Evolutionary conservation across 257 asterid species (phyloP).

Genomic region (Nicotiana attenuata): DNA sequence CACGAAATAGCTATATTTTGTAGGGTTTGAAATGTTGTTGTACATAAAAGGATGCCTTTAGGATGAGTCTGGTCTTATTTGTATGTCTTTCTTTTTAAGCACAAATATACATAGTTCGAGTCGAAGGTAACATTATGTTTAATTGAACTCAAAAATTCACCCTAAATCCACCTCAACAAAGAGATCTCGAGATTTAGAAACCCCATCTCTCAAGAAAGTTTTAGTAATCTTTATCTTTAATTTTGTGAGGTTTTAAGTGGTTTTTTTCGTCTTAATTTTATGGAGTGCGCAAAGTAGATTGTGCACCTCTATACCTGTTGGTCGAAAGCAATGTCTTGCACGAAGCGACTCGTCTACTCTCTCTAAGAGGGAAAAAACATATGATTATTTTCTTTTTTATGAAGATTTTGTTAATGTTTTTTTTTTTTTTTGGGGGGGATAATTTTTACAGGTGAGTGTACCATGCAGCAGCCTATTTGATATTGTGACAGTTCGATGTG

Average conservation of each 20-base stretch:
- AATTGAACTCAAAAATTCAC: background rate
- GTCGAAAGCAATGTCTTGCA: too few species aligned
- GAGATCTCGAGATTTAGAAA: background rate
- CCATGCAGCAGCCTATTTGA: slow-evolving; percentile 81
- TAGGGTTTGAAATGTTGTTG: background rate
- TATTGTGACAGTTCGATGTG: slow-evolving; percentile 88
- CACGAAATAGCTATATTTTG: background rate
- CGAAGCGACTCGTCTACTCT: too few species aligned
- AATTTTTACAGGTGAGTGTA: slow-evolving; percentile 65
- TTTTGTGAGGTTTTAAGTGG: too few species aligned
- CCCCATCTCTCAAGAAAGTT: background rate
- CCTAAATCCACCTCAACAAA: background rate
- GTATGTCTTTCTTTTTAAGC: too few species aligned
- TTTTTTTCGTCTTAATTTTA: too few species aligned
- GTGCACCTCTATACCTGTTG: background rate
- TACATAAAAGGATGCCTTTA: too few species aligned
- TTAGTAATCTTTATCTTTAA: too few species aligned
- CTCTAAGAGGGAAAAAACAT: too few species aligned
- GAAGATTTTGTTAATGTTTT: background rate
- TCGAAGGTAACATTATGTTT: background rate
- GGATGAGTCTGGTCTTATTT: too few species aligned
- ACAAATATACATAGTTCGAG: background rate
- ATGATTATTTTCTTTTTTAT: background rate
- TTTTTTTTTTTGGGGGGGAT: too few species aligned
- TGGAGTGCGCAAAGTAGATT: background rate